Base-by-base conservation (phyloP, 352 stramenopile species). In the Globisporangium paddicum region DNA sequence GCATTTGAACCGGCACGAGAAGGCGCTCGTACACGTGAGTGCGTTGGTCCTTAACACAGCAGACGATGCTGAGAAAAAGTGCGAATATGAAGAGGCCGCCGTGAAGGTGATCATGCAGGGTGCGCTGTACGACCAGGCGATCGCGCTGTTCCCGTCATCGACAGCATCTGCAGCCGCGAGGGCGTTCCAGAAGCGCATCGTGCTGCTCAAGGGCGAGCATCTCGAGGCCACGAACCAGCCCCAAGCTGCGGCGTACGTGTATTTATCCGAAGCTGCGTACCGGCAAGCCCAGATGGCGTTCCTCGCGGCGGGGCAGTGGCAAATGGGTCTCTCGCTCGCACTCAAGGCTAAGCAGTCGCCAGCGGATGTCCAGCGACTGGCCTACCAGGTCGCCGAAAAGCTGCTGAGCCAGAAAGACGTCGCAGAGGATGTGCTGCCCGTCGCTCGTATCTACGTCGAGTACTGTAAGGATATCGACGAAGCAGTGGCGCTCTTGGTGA, bases 391-490 rank as follows among this genome's bases (percentile, higher is more conserved):
- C 38, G 73, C 67, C 1, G 64, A 90, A 57, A 71, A 78, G 44
- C 48, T 93, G 16, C 35, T 92, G 0, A 71, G 67, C 23, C 67
- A 69, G 16, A 71, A 73, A 5, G 57, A 75, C 16, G 63, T 52
- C 9, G 62, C 67, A 8, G 48, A 68, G 14, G 64, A 75, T 0
- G 55, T 81, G 6, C 40, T 75, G 0, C 69, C 67, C 9, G 75
- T 74, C 9, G 76, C 77, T 2, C 70, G 68, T 26, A 79, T 93
- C 30, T 89, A 87, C 55, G 68, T 80, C n/a, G 75, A 93, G 55
- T 90, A 93, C 50, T 88, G 80, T 53, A 65, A 74, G 35, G 75
- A 90, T 46, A 56, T 90, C 10, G 80, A 90, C 47, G 83, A 90
- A 68, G 83, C 77, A 0, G 75, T 93, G n/a, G 71, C 74, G 5